Conservation (phyloP, 192 early-diverging fungal genomes). For the Dissophora globulifera region DNA sequence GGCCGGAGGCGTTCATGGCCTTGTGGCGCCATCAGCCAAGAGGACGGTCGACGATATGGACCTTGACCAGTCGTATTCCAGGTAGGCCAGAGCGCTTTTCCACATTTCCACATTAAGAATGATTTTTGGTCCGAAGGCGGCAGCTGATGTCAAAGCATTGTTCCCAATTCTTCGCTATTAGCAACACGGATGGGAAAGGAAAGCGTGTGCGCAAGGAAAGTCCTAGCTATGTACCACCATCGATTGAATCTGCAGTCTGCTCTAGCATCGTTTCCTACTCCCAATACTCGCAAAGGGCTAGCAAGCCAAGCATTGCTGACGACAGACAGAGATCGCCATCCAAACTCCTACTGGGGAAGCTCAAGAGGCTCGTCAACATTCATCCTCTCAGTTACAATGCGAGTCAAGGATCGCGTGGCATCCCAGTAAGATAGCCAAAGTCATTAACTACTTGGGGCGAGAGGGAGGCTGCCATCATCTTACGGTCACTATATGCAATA, state of each 20-base stretch:
- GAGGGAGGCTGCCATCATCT: too few species aligned
- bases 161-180: too few species aligned
- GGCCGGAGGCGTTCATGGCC: neutral
- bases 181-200: slow-evolving; percentile 8
- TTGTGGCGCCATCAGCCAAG: neutral
- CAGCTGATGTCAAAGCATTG: too few species aligned
- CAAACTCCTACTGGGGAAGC: neutral
- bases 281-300: slow-evolving; percentile 17
- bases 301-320: neutral
- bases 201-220: slow-evolving; percentile 7
- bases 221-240: neutral
- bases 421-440: slow-evolving; percentile 12
- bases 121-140: slow-evolving; percentile 5
- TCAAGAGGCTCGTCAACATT: slow-evolving; percentile 13
- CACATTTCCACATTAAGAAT: neutral
- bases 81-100: neutral
- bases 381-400: slow-evolving; percentile 10
- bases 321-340: slow-evolving; percentile 1
- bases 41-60: slow-evolving; percentile 16
- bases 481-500: neutral
- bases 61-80: neutral
- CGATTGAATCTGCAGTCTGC: slow-evolving; percentile 23
- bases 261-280: slow-evolving; percentile 33
- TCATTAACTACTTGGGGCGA: neutral
- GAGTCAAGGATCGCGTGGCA: slow-evolving; percentile 34